Evolutionary conservation across 495 filamentous ascomycete genomes (phyloP).

Genomic region (Parmelia sp.): DNA sequence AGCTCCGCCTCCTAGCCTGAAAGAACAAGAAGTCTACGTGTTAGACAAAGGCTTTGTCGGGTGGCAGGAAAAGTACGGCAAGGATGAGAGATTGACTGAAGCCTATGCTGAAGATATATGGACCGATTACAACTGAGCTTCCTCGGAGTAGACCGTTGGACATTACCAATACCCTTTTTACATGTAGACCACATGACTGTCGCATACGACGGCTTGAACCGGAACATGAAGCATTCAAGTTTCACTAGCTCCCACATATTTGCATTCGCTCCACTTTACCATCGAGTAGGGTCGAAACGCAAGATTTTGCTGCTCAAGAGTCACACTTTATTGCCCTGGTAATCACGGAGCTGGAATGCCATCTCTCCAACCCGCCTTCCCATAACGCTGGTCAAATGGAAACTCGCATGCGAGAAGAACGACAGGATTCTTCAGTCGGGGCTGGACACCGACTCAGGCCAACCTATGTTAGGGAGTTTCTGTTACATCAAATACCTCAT

Average conservation of each 20-base stretch:
- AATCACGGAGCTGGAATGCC: not conserved
- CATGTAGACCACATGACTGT: not conserved
- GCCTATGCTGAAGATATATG: slow-evolving; percentile 81
- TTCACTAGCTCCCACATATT: not conserved
- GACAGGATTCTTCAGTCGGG: not conserved
- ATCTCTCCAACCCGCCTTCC: not conserved
- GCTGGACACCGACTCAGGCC: not conserved
- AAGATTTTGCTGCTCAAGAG: not conserved
- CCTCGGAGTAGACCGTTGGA: not conserved
- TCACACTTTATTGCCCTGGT: no score
- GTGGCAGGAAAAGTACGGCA: slow-evolving; percentile 85
- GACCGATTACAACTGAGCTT: slow-evolving; percentile 48
- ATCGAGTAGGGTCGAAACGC: not conserved
- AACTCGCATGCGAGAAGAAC: not conserved
- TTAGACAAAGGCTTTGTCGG: slow-evolving; percentile 81
- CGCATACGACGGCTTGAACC: no score
- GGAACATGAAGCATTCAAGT: not conserved
- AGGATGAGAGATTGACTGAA: slow-evolving; percentile 76
- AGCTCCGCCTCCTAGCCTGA: slow-evolving; percentile 19
- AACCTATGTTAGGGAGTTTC: not conserved
- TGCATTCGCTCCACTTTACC: not conserved
- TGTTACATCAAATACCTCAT: not conserved
- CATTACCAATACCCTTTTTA: not conserved
- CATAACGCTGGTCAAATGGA: not conserved
- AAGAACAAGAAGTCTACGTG: slow-evolving; percentile 67